Evolutionary conservation across 2,329 filamentous ascomycete genomes (phyloP).

Genomic region (Cladorrhinum sp.): DNA sequence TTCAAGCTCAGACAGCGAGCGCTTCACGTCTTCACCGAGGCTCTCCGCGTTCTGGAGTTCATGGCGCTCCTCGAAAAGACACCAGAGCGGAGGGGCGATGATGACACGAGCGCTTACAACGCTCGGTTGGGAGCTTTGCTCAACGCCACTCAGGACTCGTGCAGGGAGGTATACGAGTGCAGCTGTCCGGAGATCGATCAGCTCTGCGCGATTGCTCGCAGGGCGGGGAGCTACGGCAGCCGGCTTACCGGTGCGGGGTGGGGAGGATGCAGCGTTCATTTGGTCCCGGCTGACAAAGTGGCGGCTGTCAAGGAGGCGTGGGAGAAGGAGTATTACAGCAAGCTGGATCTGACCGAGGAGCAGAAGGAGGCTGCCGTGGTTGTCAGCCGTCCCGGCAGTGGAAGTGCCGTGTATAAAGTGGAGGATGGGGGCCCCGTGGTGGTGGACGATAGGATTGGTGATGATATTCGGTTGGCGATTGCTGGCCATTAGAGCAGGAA

Average conservation of each 20-base stretch:
- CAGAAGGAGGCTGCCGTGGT: constrained; percentile 78
- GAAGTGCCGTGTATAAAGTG: constrained; percentile 55
- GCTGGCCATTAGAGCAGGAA: neutral
- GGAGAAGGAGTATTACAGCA: constrained; percentile 77
- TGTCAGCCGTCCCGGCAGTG: constrained; percentile 81
- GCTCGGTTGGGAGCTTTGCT: constrained; percentile 73
- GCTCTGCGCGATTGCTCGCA: constrained; percentile 74
- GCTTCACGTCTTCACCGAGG: constrained; percentile 87
- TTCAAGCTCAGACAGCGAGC: constrained; percentile 89
- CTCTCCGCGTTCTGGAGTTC: constrained; percentile 80
- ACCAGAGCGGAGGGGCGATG: constrained; percentile 41
- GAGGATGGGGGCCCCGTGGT: constrained; percentile 5
- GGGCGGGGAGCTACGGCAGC: constrained; percentile 78
- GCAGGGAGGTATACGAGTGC: constrained; percentile 84
- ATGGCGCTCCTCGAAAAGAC: constrained; percentile 67
- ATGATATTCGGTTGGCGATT: neutral
- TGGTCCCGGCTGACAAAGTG: constrained; percentile 81
- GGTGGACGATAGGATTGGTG: constrained; percentile 1
- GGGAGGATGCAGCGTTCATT: constrained; percentile 94
- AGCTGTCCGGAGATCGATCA: constrained; percentile 90
- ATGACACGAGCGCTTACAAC: constrained; percentile 61
- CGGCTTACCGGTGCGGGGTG: constrained; percentile 90
- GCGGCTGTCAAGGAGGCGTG: constrained; percentile 73
- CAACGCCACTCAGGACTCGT: constrained; percentile 86
- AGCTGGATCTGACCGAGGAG: constrained; percentile 62